These are phyloP conservation scores for Osmanthus fragrans DNA, from an alignment of 257 asterid genomes.

Conservation along the genomic window DNA sequence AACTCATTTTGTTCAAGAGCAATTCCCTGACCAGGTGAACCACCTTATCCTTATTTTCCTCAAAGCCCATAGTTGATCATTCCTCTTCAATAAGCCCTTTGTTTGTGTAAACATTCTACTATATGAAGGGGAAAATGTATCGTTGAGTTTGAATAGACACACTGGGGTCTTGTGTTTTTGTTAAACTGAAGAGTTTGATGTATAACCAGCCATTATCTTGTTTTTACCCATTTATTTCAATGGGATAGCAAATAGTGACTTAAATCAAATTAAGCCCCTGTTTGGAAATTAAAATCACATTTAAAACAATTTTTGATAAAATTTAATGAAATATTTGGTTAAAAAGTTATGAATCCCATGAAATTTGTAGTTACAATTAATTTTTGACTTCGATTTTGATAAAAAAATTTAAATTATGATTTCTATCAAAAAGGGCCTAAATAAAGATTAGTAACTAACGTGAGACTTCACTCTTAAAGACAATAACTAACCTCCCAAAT, in stretches of 20 bases:
- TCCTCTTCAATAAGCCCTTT: not conserved
- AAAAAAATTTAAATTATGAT: no score
- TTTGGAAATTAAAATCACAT: no score
- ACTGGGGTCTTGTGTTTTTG: not conserved
- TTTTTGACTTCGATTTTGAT: no score
- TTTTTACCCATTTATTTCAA: not conserved
- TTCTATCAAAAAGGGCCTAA: no score
- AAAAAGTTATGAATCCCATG: no score
- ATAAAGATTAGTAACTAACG: no score
- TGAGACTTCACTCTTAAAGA: not conserved
- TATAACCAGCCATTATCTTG: not conserved
- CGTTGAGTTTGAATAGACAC: not conserved
- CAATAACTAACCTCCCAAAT: not conserved
- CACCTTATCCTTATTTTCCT: slow-evolving; percentile 49
- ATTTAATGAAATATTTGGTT: no score
- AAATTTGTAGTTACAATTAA: no score
- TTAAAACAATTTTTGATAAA: no score
- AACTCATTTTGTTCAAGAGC: slow-evolving; percentile 72
- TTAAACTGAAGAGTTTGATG: not conserved
- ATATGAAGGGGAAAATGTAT: not conserved
- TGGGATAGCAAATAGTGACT: no score
- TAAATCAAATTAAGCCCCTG: no score
- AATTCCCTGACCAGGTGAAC: slow-evolving; percentile 58
- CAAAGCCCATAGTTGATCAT: slow-evolving; percentile 24
- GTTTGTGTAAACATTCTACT: not conserved